Conservation (phyloP, 192 early-diverging fungal species). For the Backusella circina region DNA sequence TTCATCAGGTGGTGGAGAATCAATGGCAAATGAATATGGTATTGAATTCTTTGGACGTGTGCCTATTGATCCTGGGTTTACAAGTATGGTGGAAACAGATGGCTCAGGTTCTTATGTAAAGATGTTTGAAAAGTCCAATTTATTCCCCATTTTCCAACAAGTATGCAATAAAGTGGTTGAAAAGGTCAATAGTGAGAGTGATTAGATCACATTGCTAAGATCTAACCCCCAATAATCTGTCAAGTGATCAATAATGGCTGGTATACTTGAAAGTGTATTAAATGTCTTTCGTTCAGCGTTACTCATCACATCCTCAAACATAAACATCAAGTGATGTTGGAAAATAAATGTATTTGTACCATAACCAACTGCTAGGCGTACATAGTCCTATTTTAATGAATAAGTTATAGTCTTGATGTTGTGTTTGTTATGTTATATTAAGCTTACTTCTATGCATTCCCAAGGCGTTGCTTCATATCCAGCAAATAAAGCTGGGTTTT, state of each 20-base stretch:
- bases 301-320: conserved; percentile 85
- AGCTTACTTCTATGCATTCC: conserved; percentile 64
- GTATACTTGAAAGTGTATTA: conserved; percentile 73
- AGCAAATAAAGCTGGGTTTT: conserved; percentile 93
- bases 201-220: conserved; percentile 2
- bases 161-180: conserved; percentile 41
- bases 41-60: conserved; percentile 88
- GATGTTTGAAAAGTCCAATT: conserved; percentile 44
- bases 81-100: conserved; percentile 56
- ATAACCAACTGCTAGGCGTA: conserved; percentile 65
- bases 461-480: conserved; percentile 76
- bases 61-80: conserved; percentile 86
- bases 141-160: conserved; percentile 51
- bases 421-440: not conserved
- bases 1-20: conserved; percentile 89
- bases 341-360: conserved; percentile 84
- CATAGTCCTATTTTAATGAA: conserved; percentile 42
- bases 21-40: conserved; percentile 81
- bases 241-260: conserved; percentile 80
- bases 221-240: conserved; percentile 43
- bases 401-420: not conserved
- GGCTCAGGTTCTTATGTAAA: conserved; percentile 38
- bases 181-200: not conserved
- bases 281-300: conserved; percentile 84
- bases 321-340: conserved; percentile 96